Base-by-base conservation (phyloP, 805 yeast genomes). In the Cyberlindnera suaveolens region DNA sequence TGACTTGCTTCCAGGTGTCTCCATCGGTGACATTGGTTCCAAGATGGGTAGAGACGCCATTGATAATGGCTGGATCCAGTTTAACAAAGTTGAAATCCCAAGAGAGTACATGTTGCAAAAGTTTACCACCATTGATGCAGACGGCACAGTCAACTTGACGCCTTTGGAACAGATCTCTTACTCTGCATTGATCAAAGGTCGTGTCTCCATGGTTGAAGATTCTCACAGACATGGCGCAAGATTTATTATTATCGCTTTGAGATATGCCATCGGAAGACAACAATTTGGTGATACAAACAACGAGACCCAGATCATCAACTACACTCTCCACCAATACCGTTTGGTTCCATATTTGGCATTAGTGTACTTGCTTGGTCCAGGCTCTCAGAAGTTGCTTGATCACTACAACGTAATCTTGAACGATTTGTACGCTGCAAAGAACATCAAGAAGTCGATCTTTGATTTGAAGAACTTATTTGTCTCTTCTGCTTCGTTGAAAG, bases 31-130 rank as follows among this genome's bases (percentile, higher is more conserved):
- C 61, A 87, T 90, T 60, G 97, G 97, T 44, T 79, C 85, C 50
- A 90, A 90, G 67, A 88, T 90, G 96, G 97, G 97, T 42, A 75
- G 96, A 58, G 93, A 89, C 58, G 96, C 96, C 45, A 85, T 90
- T 52, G 97, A 90, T 60, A 90, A 90, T 63, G 97, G 97, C 42
- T 90, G 96, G 96, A 86, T 90, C 57, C 96, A 89, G 66, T 90
- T 85, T 67, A 72, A 85, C 39, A 73, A 82, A 53, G 96, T 88
- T 40, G 73, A 80, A 40, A 85, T 90, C 49, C 97, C 97, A 43
- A 76, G 89, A 48, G 82, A 75, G 60, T 85, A 74, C 64, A 80
- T 90, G 93, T 70, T 90, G 56, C 80, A 81, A 64, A 85, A 82
- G 63, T 89, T 82, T 65, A 77, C 89, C 41, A 75, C 78, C 58